phyloP scores from a whole-genome alignment of 2,329 filamentous ascomycete genomes.

The Xylogone sp. region DNA sequence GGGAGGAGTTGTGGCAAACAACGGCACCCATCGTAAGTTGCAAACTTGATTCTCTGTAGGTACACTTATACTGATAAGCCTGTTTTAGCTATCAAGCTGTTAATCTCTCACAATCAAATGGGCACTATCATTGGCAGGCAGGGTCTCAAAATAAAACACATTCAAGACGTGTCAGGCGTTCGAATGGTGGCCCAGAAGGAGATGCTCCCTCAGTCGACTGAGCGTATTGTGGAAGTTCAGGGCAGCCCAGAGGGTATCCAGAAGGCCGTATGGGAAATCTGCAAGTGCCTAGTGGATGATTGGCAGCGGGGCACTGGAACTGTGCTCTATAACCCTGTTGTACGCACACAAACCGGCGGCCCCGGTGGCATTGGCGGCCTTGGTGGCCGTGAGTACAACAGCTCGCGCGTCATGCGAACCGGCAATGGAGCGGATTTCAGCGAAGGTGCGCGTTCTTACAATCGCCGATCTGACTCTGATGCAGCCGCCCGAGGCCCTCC shows the following conservation, averaged over 20 bases:
- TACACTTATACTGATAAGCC: conserved; percentile 17
- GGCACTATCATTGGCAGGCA: conserved; percentile 97
- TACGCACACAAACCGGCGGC: conserved; percentile 72
- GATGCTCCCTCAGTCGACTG: conserved; percentile 98
- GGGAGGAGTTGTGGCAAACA: conserved; percentile 83
- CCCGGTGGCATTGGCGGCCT: conserved; percentile 29
- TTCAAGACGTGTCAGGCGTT: conserved; percentile 93
- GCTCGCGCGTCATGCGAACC: conserved; percentile 81
- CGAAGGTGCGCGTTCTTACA: conserved; percentile 69
- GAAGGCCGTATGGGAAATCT: conserved; percentile 96
- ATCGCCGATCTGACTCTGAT: conserved; percentile 80
- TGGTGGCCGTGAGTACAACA: conserved; percentile 53
- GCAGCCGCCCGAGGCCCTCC: conserved; percentile 75
- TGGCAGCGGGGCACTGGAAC: conserved; percentile 97
- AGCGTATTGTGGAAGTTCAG: conserved; percentile 95
- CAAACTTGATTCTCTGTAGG: not conserved
- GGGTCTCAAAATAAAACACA: conserved; percentile 98
- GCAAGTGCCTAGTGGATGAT: conserved; percentile 96
- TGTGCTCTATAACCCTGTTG: conserved; percentile 94
- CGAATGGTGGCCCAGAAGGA: conserved; percentile 99
- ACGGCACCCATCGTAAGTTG: conserved; percentile 88
- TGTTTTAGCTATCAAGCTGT: conserved; percentile 79
- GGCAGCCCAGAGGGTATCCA: conserved; percentile 93
- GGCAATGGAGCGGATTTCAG: conserved; percentile 98
- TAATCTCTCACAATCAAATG: conserved; percentile 99